These are phyloP conservation scores for Cerioporus squamosus DNA, from an alignment of 1,284 basidiomycete species.

Conservation along the genomic window DNA sequence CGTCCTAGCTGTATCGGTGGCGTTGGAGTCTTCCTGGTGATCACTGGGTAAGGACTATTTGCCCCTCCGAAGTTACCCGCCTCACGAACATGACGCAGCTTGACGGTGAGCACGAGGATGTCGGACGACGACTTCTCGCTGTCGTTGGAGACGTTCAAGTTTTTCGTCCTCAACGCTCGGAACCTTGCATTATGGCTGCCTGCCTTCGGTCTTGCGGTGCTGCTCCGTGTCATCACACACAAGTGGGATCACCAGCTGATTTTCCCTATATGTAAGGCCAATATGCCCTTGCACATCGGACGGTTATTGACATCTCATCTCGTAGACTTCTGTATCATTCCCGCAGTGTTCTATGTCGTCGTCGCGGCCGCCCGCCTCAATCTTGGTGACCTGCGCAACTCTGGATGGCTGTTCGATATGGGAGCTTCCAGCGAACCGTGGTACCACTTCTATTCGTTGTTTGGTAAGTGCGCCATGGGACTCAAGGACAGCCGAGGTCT, in stretches of 20 bases:
- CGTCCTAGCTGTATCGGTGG: conserved; percentile 86
- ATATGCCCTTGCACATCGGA: no score
- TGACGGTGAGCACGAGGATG: conserved; percentile 85
- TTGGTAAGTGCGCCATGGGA: conserved; percentile 66
- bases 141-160: conserved; percentile 64
- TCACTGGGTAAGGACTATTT: conserved; percentile 69
- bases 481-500: not conserved
- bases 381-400: conserved; percentile 61
- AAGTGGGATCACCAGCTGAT: conserved; percentile 88
- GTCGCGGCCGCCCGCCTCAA: conserved; percentile 69
- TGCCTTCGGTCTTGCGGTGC: conserved; percentile 78
- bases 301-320: no score
- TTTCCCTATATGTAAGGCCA: conserved; percentile 80
- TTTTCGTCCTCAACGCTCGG: conserved; percentile 62
- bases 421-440: conserved; percentile 66
- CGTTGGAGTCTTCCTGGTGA: conserved; percentile 90
- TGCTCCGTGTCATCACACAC: conserved; percentile 83
- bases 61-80: no score
- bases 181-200: conserved; percentile 77
- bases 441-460: conserved; percentile 84
- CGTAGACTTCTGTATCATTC: conserved; percentile 85
- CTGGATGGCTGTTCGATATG: conserved; percentile 93
- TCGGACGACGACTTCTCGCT: conserved; percentile 83
- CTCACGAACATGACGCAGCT: conserved; percentile 40
- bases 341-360: conserved; percentile 84